A percentile compares a stretch with the other conserved stretches of the same genome.
Evolutionary conservation across 495 filamentous ascomycete genomes (phyloP).

Genomic region (Aspergillus egyptiacus): DNA sequence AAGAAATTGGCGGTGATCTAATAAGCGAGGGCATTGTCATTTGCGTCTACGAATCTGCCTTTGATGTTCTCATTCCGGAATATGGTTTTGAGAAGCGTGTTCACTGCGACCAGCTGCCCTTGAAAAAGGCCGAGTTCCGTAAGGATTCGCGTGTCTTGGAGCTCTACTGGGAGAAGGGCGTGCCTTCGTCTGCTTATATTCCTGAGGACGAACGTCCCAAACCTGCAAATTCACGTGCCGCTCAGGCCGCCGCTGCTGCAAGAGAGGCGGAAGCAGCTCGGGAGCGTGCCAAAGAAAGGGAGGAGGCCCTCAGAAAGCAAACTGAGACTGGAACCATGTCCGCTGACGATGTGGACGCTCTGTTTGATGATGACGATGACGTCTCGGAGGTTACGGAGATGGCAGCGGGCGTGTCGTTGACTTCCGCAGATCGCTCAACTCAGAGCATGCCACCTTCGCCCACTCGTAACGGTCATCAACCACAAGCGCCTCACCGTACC

Average conservation of each 20-base stretch:
- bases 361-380: slow-evolving; percentile 90
- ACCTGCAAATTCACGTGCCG: slow-evolving; percentile 51
- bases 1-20: slow-evolving; percentile 80
- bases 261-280: slow-evolving; percentile 75
- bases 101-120: slow-evolving; percentile 93
- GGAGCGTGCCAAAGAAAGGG: slow-evolving; percentile 70
- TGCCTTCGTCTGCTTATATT: slow-evolving; percentile 91
- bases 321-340: slow-evolving; percentile 90
- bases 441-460: slow-evolving; percentile 96
- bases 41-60: slow-evolving; percentile 97
- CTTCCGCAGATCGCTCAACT: slow-evolving; percentile 69
- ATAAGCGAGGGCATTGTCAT: slow-evolving; percentile 96
- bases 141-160: slow-evolving; percentile 91
- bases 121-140: slow-evolving; percentile 98
- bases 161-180: slow-evolving; percentile 99
- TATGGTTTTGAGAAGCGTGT: slow-evolving; percentile 99
- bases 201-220: slow-evolving; percentile 95
- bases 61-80: slow-evolving; percentile 96
- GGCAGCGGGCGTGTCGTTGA: slow-evolving; percentile 78
- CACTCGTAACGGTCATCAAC: slow-evolving; percentile 64
- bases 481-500: slow-evolving; percentile 75
- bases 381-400: slow-evolving; percentile 79
- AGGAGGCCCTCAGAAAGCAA: slow-evolving; percentile 81
- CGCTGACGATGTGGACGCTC: slow-evolving; percentile 80
- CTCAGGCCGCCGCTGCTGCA: slow-evolving; percentile 68